Percentiles rank a stretch among this genome's conserved stretches.
Conservation (phyloP, 139 green algal genomes). For the Chara braunii region DNA sequence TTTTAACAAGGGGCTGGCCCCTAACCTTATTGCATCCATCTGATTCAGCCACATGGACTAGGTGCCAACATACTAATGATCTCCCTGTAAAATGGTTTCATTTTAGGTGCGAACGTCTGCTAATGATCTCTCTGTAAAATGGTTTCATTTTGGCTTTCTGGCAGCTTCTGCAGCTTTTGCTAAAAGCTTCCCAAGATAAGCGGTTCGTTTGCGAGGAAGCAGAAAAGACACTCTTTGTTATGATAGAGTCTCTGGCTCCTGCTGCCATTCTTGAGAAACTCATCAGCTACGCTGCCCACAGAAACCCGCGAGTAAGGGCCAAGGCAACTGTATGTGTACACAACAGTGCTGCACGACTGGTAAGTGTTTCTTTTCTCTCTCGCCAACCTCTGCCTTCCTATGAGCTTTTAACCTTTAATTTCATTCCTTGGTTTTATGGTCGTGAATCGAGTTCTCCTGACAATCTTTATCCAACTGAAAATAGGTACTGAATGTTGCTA, state of each 20-base stretch:
- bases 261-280: constrained; percentile 13
- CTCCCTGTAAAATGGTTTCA: too few relatives aligned
- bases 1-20: too few relatives aligned
- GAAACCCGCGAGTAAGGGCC: constrained; percentile 19
- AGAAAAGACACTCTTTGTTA: constrained; percentile 1
- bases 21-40: too few relatives aligned
- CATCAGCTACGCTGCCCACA: constrained; percentile 5
- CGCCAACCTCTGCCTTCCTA: not conserved
- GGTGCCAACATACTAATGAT: too few relatives aligned
- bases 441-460: too few relatives aligned
- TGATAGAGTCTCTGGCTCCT: constrained; percentile 8
- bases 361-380: not conserved
- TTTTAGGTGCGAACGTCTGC: too few relatives aligned
- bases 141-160: too few relatives aligned
- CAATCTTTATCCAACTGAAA: too few relatives aligned
- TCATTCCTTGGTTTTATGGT: not conserved
- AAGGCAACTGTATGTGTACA: constrained; percentile 21
- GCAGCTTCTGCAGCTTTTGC: constrained; percentile 32
- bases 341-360: constrained; percentile 3
- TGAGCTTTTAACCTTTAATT: not conserved
- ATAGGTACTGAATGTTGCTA: too few relatives aligned
- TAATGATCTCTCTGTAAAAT: too few relatives aligned
- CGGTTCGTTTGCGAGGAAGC: constrained; percentile 30
- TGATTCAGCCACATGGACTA: too few relatives aligned
- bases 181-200: constrained; percentile 37